phyloP scores from a whole-genome alignment of 2,329 filamentous ascomycete genomes.

The Teratosphaeria nubilosa region DNA sequence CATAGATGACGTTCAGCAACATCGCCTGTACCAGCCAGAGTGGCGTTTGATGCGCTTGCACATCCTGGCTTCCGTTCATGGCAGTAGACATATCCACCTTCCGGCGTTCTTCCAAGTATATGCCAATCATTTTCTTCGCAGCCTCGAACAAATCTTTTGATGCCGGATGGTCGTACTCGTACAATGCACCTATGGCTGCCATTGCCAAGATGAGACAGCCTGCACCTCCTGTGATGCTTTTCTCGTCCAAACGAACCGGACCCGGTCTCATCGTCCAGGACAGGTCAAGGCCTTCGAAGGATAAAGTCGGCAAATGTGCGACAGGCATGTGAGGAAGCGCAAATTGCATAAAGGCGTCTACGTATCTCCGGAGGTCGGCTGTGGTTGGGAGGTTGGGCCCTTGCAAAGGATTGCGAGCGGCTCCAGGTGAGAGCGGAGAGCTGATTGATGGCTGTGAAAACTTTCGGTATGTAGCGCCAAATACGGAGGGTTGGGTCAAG shows the following conservation, averaged over 20 bases:
- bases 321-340: slow-evolving; percentile 96
- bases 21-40: slow-evolving; percentile 95
- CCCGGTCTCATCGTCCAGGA: slow-evolving; percentile 43
- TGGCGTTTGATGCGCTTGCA: slow-evolving; percentile 51
- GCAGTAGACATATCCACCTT: slow-evolving; percentile 67
- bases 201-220: slow-evolving; percentile 81
- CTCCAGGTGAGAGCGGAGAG: slow-evolving; percentile 37
- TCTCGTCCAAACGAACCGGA: slow-evolving; percentile 32
- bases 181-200: slow-evolving; percentile 77
- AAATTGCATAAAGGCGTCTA: slow-evolving; percentile 79
- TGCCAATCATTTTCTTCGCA: slow-evolving; percentile 88
- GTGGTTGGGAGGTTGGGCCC: slow-evolving; percentile 61
- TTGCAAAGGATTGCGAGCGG: slow-evolving; percentile 25
- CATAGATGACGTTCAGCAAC: slow-evolving; percentile 91
- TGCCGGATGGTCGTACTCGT: slow-evolving; percentile 70
- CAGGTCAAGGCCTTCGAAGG: slow-evolving; percentile 70
- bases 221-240: slow-evolving; percentile 59
- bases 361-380: slow-evolving; percentile 78
- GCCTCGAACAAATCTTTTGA: slow-evolving; percentile 84
- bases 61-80: slow-evolving; percentile 35
- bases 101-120: slow-evolving; percentile 83
- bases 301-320: slow-evolving; percentile 79
- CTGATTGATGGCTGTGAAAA: slow-evolving; percentile 50
- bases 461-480: slow-evolving; percentile 38
- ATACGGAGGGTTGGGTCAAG: slow-evolving; percentile 49